phyloP scores from a whole-genome alignment of 177 flowering plant species.

The Vitis hybrid region DNA sequence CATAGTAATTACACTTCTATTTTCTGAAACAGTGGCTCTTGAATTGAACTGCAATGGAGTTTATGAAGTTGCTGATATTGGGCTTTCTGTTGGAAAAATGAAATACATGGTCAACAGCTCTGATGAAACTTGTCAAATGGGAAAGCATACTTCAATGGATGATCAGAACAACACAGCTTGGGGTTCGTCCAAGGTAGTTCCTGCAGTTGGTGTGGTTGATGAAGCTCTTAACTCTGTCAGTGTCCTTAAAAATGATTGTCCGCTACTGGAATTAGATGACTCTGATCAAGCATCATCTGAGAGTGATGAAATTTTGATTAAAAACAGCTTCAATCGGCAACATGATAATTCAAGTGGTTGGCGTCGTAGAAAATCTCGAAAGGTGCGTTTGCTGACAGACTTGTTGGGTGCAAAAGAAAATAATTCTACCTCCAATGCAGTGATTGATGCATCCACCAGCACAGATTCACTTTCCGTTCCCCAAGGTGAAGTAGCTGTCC shows the following conservation, averaged over 20 bases:
- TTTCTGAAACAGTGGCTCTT: slow-evolving; percentile 16
- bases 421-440: slow-evolving; percentile 17
- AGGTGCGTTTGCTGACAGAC: slow-evolving; percentile 52
- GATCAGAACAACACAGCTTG: slow-evolving; percentile 7
- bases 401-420: slow-evolving; percentile 24
- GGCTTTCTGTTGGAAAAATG: slow-evolving; percentile 8
- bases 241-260: slow-evolving; percentile 8
- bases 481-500: slow-evolving; percentile 13
- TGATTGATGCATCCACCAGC: slow-evolving; percentile 17
- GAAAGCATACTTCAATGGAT: slow-evolving; percentile 9
- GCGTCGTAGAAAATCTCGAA: slow-evolving; percentile 33
- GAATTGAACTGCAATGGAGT: slow-evolving; percentile 10
- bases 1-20: background rate
- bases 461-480: slow-evolving; percentile 10
- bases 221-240: slow-evolving; percentile 22
- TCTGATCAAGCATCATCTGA: slow-evolving; percentile 26
- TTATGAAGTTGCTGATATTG: slow-evolving; percentile 17
- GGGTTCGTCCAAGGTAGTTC: slow-evolving; percentile 6
- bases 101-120: slow-evolving; percentile 7
- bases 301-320: slow-evolving; percentile 23
- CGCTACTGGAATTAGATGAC: slow-evolving; percentile 23
- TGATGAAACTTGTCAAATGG: slow-evolving; percentile 13
- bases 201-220: slow-evolving; percentile 3
- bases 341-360: slow-evolving; percentile 22
- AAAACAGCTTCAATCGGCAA: slow-evolving; percentile 17